Conservation (phyloP, 805 yeast species). For the Candida hungchunana region DNA sequence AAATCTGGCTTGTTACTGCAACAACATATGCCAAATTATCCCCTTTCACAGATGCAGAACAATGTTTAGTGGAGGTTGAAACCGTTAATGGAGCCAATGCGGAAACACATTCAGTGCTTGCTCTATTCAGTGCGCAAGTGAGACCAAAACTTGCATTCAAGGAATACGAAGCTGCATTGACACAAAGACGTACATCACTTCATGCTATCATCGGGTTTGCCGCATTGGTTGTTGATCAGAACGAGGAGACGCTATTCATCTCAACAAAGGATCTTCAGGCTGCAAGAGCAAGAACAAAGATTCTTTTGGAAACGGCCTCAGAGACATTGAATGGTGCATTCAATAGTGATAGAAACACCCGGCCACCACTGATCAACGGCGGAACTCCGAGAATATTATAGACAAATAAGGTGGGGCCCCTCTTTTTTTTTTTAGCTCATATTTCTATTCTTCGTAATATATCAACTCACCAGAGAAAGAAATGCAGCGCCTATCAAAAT, state of each 20-base stretch:
- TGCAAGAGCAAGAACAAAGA: conserved; percentile 41
- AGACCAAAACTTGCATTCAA: conserved; percentile 45
- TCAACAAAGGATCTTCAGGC: conserved; percentile 55
- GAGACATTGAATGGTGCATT: conserved; percentile 38
- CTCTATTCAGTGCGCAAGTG: conserved; percentile 33
- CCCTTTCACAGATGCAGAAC: conserved; percentile 55
- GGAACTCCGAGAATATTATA: too few relatives aligned
- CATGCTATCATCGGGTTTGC: conserved; percentile 20
- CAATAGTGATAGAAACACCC: too few relatives aligned
- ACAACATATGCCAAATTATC: conserved; percentile 57
- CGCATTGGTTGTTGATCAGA: conserved; percentile 14
- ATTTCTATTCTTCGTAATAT: too few relatives aligned
- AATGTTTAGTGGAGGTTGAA: conserved; percentile 70
- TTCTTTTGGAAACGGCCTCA: conserved; percentile 35
- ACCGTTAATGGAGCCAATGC: conserved; percentile 40
- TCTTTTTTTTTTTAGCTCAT: too few relatives aligned
- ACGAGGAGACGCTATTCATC: conserved; percentile 33
- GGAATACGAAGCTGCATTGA: conserved; percentile 52
- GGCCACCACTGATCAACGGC: too few relatives aligned
- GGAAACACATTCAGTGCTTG: conserved; percentile 44
- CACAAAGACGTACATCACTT: conserved; percentile 11
- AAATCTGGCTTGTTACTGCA: conserved; percentile 73
- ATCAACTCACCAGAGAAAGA: too few relatives aligned
- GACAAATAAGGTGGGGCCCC: too few relatives aligned
- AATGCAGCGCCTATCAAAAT: too few relatives aligned